A percentile compares a stretch with the other conserved stretches of the same genome.
Conservation (phyloP, 352 stramenopile genomes). For the Phytopythium kandeliae region DNA sequence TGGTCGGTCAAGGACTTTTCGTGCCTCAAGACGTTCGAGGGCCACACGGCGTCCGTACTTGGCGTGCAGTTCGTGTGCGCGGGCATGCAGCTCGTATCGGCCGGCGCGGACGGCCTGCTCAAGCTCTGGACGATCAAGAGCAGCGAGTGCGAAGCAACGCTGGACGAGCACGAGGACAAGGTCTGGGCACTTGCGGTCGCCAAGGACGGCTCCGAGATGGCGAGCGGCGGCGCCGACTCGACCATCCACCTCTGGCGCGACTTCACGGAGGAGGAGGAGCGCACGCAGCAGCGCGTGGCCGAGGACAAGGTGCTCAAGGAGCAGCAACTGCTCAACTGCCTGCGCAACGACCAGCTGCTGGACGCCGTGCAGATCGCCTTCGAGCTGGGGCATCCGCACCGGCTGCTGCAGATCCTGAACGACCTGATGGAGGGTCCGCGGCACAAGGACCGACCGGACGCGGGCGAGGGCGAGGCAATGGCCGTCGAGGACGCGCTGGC, state of each 20-base stretch:
- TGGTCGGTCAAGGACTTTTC: conserved; percentile 95
- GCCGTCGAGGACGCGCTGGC: conserved; percentile 56
- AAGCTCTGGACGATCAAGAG: conserved; percentile 98
- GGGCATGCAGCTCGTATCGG: conserved; percentile 93
- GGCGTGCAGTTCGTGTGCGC: conserved; percentile 86
- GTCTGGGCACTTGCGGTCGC: conserved; percentile 95
- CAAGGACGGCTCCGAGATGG: conserved; percentile 85
- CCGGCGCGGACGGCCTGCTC: conserved; percentile 94
- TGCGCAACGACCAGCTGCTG: conserved; percentile 89
- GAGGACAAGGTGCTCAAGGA: conserved; percentile 93
- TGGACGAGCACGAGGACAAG: conserved; percentile 97
- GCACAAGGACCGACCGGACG: conserved; percentile 48
- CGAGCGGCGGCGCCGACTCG: conserved; percentile 94
- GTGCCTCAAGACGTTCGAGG: conserved; percentile 97
- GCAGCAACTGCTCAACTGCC: conserved; percentile 93
- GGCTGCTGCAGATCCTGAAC: conserved; percentile 89
- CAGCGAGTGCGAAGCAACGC: conserved; percentile 96
- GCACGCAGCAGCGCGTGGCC: conserved; percentile 64
- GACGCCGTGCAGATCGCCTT: conserved; percentile 86
- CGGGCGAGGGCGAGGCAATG: conserved; percentile 45
- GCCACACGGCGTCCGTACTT: conserved; percentile 87
- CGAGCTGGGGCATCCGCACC: conserved; percentile 91
- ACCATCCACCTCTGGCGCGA: conserved; percentile 94
- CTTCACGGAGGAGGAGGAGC: conserved; percentile 91
- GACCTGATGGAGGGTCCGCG: conserved; percentile 75